Evolutionary conservation across 768 basidiomycete species (phyloP).

Genomic region (Stropharia rugosoannulata): DNA sequence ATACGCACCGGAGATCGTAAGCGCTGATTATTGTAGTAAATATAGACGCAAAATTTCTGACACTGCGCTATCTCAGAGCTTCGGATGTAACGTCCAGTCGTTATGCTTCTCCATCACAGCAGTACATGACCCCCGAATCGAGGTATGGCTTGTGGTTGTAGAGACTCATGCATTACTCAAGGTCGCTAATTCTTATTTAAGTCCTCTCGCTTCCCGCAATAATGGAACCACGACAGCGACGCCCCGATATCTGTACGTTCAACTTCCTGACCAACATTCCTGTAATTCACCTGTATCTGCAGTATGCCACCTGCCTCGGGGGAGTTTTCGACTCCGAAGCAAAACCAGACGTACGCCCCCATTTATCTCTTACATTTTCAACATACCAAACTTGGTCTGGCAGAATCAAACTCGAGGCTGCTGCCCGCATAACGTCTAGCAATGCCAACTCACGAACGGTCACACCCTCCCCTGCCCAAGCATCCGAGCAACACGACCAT

Average conservation of each 20-base stretch:
- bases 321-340: constrained; percentile 27
- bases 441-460: constrained; percentile 23
- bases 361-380: constrained; percentile 2
- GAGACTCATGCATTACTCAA: too few relatives aligned
- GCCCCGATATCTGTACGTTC: constrained; percentile 31
- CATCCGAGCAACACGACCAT: constrained; percentile 22
- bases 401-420: constrained; percentile 20
- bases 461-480: constrained; percentile 25
- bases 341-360: constrained; percentile 15
- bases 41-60: constrained; percentile 1
- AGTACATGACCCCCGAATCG: constrained; percentile 46
- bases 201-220: constrained; percentile 24
- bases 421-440: constrained; percentile 11
- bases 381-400: neutral
- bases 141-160: constrained; percentile 30
- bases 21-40: constrained; percentile 9
- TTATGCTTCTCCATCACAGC: constrained; percentile 25
- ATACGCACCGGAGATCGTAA: constrained; percentile 12
- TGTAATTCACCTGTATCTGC: neutral
- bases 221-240: constrained; percentile 20
- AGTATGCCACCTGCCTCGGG: constrained; percentile 15
- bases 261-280: neutral
- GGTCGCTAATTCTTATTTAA: constrained; percentile 1
- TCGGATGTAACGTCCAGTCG: constrained; percentile 12
- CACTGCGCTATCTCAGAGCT: constrained; percentile 2